Percentiles rank a stretch among this genome's conserved stretches.
phyloP scores from a whole-genome alignment of 345 rosid species.

The Adansonia digitata region DNA sequence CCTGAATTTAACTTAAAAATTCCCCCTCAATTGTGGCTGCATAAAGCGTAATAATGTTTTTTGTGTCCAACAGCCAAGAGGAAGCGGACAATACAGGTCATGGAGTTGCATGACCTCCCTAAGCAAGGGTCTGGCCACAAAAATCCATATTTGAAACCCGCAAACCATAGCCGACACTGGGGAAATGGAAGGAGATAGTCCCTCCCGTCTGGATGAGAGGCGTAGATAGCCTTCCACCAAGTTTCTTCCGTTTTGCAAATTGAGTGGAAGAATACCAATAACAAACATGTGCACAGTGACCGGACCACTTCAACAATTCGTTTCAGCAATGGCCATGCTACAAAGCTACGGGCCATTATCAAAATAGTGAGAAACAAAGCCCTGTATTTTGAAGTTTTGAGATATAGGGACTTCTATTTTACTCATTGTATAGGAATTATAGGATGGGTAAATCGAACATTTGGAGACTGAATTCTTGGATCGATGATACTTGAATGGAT shows the following conservation, averaged over 20 bases:
- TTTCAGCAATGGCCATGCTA: background rate
- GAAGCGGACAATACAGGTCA: conserved; percentile 76
- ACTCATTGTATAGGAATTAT: background rate
- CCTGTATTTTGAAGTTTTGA: conserved; percentile 5
- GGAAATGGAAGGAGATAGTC: conserved; percentile 51
- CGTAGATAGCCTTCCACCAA: conserved; percentile 10
- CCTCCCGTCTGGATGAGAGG: conserved; percentile 3
- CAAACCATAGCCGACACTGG: conserved; percentile 60
- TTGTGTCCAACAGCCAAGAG: conserved; percentile 62
- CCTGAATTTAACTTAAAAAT: background rate
- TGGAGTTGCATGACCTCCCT: conserved; percentile 76
- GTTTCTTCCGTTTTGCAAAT: background rate
- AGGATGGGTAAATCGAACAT: background rate
- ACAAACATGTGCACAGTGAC: background rate
- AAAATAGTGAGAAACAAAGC: background rate
- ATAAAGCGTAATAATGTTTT: background rate
- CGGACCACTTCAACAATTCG: background rate
- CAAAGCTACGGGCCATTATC: background rate
- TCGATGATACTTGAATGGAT: background rate
- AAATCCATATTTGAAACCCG: conserved; percentile 48
- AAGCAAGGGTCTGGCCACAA: conserved; percentile 53
- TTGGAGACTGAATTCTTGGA: background rate
- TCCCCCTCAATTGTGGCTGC: background rate
- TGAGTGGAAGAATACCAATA: background rate
- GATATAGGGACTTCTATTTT: conserved; percentile 15